Base-by-base conservation (phyloP, 371 early-diverging fungal species). In the Mucor indicus region DNA sequence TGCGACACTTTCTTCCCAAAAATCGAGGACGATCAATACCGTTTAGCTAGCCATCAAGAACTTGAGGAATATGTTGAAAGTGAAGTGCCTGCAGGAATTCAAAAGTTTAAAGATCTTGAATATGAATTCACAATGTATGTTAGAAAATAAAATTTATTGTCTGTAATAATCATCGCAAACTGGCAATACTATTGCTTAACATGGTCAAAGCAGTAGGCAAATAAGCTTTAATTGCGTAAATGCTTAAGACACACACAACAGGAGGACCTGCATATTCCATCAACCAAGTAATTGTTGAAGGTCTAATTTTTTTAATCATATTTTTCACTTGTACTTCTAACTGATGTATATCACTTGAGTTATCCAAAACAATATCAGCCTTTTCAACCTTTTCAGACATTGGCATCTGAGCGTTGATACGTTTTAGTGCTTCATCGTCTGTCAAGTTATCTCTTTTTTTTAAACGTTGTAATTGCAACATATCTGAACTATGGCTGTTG, bases 301-400 rank as follows among this genome's bases (percentile, higher is more conserved):
- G 86, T 32, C 58, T 60, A 3, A 78, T 24, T 17, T 67, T 61
- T 5, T 63, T 56, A 17, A 77, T 38, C 42, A 81, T 54, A n/a
- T 73, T 57, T 37, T 69, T 62, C 4, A 92, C 84, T 57, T 88
- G 86, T 0, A 48, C 50, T 29, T 78, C 61, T 4, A 92, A 71
- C 22, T 86, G 80, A 16, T 71, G 64, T 3, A 87, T 40, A 19
- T 80, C 75, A 3, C 83, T 84, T 4, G 86, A 78, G 62, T 98
- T 98, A 57, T 93, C 89, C 35, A 98, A 67, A 5, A 96, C 89
- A 38, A 80, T 72, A 37, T 90, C 81, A 0, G 97, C 97, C 38
- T 74, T 80, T 11, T 64, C 66, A 3, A 80, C 72, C 55, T 95
- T 96, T 44, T 86, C 81, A 1, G 69, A 69, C 42, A 95, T 70